These are phyloP conservation scores for Daedalea quercina DNA, from an alignment of 768 basidiomycete species.

Conservation along the genomic window DNA sequence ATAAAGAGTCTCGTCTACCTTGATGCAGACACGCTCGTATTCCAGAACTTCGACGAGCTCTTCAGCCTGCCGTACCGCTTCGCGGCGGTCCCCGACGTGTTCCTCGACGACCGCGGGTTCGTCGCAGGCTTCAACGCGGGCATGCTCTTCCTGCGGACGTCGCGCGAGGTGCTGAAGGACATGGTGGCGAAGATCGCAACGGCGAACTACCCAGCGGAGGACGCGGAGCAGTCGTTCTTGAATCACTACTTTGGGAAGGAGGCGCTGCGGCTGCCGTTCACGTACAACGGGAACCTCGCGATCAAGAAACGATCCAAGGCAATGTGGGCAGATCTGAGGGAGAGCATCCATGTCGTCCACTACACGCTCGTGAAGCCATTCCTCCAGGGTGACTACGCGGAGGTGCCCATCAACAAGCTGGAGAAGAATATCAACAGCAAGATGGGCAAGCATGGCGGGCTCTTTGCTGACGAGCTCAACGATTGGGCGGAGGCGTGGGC, in stretches of 20 bases:
- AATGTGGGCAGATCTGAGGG: constrained; percentile 25
- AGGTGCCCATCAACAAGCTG: constrained; percentile 15
- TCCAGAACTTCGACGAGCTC: constrained; percentile 27
- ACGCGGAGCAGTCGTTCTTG: constrained; percentile 40
- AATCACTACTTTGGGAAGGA: constrained; percentile 30
- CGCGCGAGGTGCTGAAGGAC: constrained; percentile 20
- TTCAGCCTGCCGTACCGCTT: constrained; percentile 28
- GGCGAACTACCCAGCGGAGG: constrained; percentile 29
- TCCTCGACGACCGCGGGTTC: constrained; percentile 21
- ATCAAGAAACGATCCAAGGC: constrained; percentile 25
- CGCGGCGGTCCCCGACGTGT: constrained; percentile 29
- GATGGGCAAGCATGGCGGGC: constrained; percentile 7
- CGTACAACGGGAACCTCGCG: constrained; percentile 31
- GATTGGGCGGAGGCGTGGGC: constrained; percentile 20
- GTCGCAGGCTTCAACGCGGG: constrained; percentile 30
- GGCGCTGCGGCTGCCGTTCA: constrained; percentile 26
- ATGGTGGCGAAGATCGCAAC: constrained; percentile 32
- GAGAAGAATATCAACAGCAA: constrained; percentile 13
- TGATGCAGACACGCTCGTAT: constrained; percentile 29
- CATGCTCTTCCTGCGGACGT: constrained; percentile 28
- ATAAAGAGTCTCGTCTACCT: constrained; percentile 23
- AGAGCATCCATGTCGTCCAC: constrained; percentile 26
- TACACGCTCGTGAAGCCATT: constrained; percentile 27
- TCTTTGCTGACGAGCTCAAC: constrained; percentile 15
- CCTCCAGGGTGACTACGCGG: constrained; percentile 13